A percentile compares a stretch with the other conserved stretches of the same genome.
Evolutionary conservation across 805 yeast species (phyloP).

Genomic region (Middelhovenomyces tepae): DNA sequence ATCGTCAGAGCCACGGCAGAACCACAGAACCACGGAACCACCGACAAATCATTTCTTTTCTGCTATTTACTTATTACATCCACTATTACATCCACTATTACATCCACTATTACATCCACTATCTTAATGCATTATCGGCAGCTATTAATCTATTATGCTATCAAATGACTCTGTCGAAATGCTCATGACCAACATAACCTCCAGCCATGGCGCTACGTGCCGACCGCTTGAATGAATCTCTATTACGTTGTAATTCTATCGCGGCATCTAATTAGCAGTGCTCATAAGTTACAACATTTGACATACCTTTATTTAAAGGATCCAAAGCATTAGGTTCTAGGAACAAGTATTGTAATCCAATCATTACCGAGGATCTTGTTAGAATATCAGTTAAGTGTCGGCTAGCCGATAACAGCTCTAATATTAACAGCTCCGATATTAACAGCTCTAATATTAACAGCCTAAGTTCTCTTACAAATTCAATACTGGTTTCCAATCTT

Average conservation of each 20-base stretch:
- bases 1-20: too few relatives aligned
- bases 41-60: too few relatives aligned
- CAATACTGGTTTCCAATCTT: constrained; percentile 94
- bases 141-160: too few relatives aligned
- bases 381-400: neutral
- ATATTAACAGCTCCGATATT: neutral
- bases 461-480: constrained; percentile 35
- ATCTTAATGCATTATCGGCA: neutral
- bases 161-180: constrained; percentile 61
- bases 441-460: too few relatives aligned
- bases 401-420: too few relatives aligned
- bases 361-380: constrained; percentile 53
- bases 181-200: constrained; percentile 45
- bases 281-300: too few relatives aligned
- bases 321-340: constrained; percentile 88
- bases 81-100: neutral
- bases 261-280: constrained; percentile 18
- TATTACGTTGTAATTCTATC: constrained; percentile 27
- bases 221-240: constrained; percentile 41
- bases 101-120: neutral
- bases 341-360: constrained; percentile 79
- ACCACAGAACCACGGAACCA: too few relatives aligned
- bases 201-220: constrained; percentile 68
- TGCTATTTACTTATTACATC: neutral
- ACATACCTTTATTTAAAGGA: constrained; percentile 85